Percentiles rank a stretch among this genome's conserved stretches.
Conservation (phyloP, 176 grass and related monocot species). For the Coix lacrymajobi region DNA sequence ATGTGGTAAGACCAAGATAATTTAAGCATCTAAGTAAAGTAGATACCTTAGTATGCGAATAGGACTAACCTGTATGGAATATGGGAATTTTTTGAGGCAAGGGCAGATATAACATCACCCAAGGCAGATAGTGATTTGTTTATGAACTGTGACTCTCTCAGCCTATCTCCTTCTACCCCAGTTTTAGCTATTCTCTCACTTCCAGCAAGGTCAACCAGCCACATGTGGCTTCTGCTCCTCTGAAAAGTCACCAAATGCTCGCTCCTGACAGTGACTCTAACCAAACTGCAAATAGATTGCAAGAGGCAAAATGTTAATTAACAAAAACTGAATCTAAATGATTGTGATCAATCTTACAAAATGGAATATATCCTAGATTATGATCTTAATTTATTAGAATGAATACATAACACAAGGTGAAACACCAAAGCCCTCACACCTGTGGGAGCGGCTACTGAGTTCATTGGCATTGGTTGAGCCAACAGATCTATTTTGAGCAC, state of each 20-base stretch:
- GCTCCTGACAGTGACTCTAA: conserved; percentile 71
- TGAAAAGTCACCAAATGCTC: conserved; percentile 62
- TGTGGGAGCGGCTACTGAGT: conserved; percentile 91
- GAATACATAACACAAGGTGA: not conserved
- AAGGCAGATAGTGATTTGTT: conserved; percentile 90
- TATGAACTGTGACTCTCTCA: conserved; percentile 87
- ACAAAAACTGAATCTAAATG: not conserved
- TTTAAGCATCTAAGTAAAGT: conserved; percentile 7
- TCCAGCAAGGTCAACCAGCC: conserved; percentile 93
- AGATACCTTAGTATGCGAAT: not conserved
- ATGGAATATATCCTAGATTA: not conserved
- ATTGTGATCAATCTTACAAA: not conserved
- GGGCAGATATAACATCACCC: conserved; percentile 90
- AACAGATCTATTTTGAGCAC: conserved; percentile 80
- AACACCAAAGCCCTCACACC: conserved; percentile 40
- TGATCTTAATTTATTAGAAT: conserved; percentile 7
- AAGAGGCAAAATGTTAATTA: not conserved
- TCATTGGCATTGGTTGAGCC: conserved; percentile 87
- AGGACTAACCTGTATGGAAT: conserved; percentile 77
- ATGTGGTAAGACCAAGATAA: conserved; percentile 2
- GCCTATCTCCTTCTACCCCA: conserved; percentile 86
- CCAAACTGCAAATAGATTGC: conserved; percentile 49
- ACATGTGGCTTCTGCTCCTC: conserved; percentile 66
- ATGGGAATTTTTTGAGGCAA: conserved; percentile 81
- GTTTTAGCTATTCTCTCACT: conserved; percentile 78